These are phyloP conservation scores for Calendula officinalis DNA, from an alignment of 129 eudicot species.

Conservation along the genomic window DNA sequence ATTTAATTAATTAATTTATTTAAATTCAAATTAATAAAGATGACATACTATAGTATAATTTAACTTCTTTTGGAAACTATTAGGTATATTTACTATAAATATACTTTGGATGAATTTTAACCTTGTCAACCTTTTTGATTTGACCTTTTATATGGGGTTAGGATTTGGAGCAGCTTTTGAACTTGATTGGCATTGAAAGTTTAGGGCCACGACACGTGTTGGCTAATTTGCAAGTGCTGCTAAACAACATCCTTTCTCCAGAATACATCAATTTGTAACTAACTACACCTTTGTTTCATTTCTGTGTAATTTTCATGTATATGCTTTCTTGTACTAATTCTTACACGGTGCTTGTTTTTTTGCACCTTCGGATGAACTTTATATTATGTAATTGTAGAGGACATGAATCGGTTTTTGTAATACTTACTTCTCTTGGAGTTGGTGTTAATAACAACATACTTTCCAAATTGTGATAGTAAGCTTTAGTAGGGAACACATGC, in stretches of 20 bases:
- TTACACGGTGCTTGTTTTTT: conserved; percentile 54
- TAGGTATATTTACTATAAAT: too few species aligned
- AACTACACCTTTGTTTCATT: conserved; percentile 21
- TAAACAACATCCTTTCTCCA: conserved; percentile 64
- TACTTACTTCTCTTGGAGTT: neutral
- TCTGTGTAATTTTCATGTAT: conserved; percentile 60
- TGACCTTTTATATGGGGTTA: conserved; percentile 23
- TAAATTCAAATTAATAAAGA: too few species aligned
- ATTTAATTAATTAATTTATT: neutral
- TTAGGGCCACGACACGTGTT: conserved; percentile 93
- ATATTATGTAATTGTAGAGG: conserved; percentile 20
- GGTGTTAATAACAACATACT: neutral
- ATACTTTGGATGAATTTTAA: too few species aligned
- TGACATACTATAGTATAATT: too few species aligned
- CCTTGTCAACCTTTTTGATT: neutral
- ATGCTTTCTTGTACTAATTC: conserved; percentile 36
- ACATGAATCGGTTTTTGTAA: neutral
- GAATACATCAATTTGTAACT: conserved; percentile 65
- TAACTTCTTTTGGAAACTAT: too few species aligned
- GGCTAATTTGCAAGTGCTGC: conserved; percentile 85
- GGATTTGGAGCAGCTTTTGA: conserved; percentile 97
- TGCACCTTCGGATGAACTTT: conserved; percentile 43
- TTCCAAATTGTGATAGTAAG: neutral
- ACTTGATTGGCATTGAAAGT: conserved; percentile 77
- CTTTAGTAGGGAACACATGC: neutral